A percentile compares a stretch with the other conserved stretches of the same genome.
These are phyloP conservation scores for Furcasterigmium furcatum DNA, from an alignment of 2,329 filamentous ascomycete species.

Conservation along the genomic window DNA sequence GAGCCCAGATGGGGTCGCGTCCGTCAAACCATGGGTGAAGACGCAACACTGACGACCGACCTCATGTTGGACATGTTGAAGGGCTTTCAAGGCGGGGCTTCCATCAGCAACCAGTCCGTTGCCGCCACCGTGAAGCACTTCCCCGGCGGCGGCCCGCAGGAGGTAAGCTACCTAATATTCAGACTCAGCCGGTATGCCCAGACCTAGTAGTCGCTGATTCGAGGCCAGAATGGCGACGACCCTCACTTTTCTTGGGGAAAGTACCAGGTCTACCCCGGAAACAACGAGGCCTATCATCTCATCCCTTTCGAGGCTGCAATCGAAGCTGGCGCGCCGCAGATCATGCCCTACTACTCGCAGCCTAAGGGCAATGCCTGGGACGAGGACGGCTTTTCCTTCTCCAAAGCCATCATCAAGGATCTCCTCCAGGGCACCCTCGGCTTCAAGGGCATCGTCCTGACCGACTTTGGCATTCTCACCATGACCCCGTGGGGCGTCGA, in stretches of 20 bases:
- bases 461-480: conserved; percentile 53
- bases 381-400: conserved; percentile 46
- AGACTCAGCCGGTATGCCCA: too few relatives aligned
- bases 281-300: conserved; percentile 46
- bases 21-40: conserved; percentile 42
- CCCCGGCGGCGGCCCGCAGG: conserved; percentile 45
- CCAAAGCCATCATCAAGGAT: conserved; percentile 46
- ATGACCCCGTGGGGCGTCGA: conserved; percentile 50
- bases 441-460: conserved; percentile 46
- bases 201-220: too few relatives aligned
- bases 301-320: conserved; percentile 48
- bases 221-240: conserved; percentile 48
- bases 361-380: conserved; percentile 43
- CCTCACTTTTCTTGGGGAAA: conserved; percentile 50
- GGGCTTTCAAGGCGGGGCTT: conserved; percentile 42
- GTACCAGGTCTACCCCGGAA: conserved; percentile 46
- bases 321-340: conserved; percentile 43
- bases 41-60: conserved; percentile 34
- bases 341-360: conserved; percentile 49
- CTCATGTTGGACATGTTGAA: conserved; percentile 40
- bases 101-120: conserved; percentile 38
- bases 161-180: too few relatives aligned
- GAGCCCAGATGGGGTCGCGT: conserved; percentile 44
- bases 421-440: conserved; percentile 43
- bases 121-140: conserved; percentile 52